These are phyloP conservation scores for Fraxinus dipetala DNA, from an alignment of 305 asterid species.

Conservation along the genomic window DNA sequence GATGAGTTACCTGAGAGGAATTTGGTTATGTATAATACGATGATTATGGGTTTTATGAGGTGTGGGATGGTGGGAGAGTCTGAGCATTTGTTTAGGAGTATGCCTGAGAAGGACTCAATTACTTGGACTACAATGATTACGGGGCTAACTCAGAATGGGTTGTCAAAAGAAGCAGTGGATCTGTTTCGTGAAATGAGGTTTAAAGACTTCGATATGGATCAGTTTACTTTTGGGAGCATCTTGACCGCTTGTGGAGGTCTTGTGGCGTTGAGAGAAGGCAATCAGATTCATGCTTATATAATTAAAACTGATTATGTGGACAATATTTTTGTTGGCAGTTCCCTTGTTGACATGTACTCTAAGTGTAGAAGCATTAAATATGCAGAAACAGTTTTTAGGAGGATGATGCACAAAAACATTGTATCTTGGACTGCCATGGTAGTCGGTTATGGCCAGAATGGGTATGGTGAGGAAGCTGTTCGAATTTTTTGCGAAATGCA, in stretches of 20 bases:
- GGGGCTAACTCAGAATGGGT: constrained; percentile 64
- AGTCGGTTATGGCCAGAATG: constrained; percentile 88
- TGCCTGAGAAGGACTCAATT: constrained; percentile 75
- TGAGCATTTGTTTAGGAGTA: constrained; percentile 40
- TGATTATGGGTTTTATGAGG: constrained; percentile 78
- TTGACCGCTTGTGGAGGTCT: constrained; percentile 83
- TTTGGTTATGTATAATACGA: constrained; percentile 69
- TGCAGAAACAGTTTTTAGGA: constrained; percentile 64
- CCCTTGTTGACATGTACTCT: constrained; percentile 85
- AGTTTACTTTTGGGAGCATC: constrained; percentile 80
- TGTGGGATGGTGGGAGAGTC: constrained; percentile 73
- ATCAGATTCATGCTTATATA: constrained; percentile 67
- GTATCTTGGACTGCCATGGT: constrained; percentile 96
- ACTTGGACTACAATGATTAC: constrained; percentile 90
- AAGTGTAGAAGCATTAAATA: constrained; percentile 64
- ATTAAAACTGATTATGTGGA: constrained; percentile 53
- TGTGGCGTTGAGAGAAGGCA: constrained; percentile 58
- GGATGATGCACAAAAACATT: constrained; percentile 60
- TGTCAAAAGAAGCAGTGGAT: constrained; percentile 49
- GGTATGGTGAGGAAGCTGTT: constrained; percentile 81
- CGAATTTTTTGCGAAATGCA: constrained; percentile 65
- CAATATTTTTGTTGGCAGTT: constrained; percentile 77
- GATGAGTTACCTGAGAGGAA: constrained; percentile 70
- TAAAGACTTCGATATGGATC: constrained; percentile 61
- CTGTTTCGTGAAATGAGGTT: constrained; percentile 59